These are phyloP conservation scores for Pythium periplocum DNA, from an alignment of 352 stramenopile genomes.

Conservation along the genomic window DNA sequence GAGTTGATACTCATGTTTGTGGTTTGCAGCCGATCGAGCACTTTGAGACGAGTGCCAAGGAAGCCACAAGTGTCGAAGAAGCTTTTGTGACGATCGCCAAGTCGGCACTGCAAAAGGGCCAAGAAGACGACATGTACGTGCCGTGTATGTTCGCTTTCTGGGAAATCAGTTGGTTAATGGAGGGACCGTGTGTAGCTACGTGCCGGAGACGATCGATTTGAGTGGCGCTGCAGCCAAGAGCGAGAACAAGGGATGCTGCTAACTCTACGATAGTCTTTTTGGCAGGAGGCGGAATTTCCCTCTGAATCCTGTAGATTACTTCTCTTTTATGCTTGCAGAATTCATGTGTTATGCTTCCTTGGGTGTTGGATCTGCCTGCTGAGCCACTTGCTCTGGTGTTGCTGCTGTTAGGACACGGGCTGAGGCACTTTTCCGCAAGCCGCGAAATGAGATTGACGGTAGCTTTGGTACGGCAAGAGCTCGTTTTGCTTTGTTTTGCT, in stretches of 20 bases:
- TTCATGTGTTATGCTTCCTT: not conserved
- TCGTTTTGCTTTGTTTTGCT: constrained; percentile 16
- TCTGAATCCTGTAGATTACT: not conserved
- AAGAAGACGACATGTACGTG: constrained; percentile 83
- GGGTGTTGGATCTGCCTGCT: not conserved
- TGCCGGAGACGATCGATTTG: constrained; percentile 83
- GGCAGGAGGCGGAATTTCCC: constrained; percentile 1
- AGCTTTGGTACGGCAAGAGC: constrained; percentile 1
- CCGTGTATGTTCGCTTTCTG: not conserved
- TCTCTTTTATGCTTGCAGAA: too few relatives aligned
- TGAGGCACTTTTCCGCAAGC: constrained; percentile 11
- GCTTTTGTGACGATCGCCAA: constrained; percentile 93
- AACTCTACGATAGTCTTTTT: constrained; percentile 10
- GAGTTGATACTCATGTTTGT: too few relatives aligned
- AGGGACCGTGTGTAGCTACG: constrained; percentile 34
- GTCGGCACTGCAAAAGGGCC: constrained; percentile 81
- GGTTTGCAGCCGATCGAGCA: constrained; percentile 85
- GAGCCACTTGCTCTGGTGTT: not conserved
- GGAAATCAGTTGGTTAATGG: not conserved
- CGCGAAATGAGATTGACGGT: constrained; percentile 9
- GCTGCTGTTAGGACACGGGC: constrained; percentile 3
- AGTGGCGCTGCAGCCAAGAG: constrained; percentile 66
- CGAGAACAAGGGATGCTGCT: constrained; percentile 72
- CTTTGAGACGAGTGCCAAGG: constrained; percentile 98
- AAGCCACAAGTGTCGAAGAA: constrained; percentile 95